Base-by-base conservation (phyloP, 805 yeast species). In the Clavispora vitiphila region DNA sequence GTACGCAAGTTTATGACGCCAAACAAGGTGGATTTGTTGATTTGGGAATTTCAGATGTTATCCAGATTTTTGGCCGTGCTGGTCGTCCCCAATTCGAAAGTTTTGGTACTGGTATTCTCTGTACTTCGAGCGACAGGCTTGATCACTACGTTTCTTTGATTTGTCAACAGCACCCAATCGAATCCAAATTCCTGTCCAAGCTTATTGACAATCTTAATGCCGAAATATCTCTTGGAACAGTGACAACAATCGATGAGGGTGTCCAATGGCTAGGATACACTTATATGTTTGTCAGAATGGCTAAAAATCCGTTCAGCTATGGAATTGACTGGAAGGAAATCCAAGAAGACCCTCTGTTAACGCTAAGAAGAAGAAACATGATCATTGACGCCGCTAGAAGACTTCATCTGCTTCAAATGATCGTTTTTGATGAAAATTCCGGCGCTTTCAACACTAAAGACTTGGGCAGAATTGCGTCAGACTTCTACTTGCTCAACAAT, bases 191-290 rank as follows among this genome's bases (percentile, higher is more conserved):
- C 30, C 72, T 82, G 42, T 81, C 78, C 0, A 87, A 86, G 54
- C 63, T 93, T 23, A 89, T 86, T 15, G 99, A 93, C 58, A 93
- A 91, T 51, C 70, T 93, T 56, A 95, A 95, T 61, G 99, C 99
- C 0, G 99, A 93, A 60, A 88, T 95, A 18, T 84, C 98, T 0
- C 63, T 93, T 15, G 99, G 99, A 2, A 90, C 95, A 0, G 98
- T 93, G 2, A 88, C 98, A 1, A 90, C 83, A 55, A 80, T 93
- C 9, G 95, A 86, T 23, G 99, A 93, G 65, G 99, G 90, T 42
- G 84, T 93, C 1, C 87, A 83, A 49, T 93, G 99, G 99, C 70
- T 93, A n/a, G 98, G 99, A 3, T 93, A 95, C 54, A 93, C 99
- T 0, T 93, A 93, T 57, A 72, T 93, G 77, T 83, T 78, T 65